These are phyloP conservation scores for Poterioochromonas sp. DNA, from an alignment of 352 stramenopile genomes.

Conservation along the genomic window DNA sequence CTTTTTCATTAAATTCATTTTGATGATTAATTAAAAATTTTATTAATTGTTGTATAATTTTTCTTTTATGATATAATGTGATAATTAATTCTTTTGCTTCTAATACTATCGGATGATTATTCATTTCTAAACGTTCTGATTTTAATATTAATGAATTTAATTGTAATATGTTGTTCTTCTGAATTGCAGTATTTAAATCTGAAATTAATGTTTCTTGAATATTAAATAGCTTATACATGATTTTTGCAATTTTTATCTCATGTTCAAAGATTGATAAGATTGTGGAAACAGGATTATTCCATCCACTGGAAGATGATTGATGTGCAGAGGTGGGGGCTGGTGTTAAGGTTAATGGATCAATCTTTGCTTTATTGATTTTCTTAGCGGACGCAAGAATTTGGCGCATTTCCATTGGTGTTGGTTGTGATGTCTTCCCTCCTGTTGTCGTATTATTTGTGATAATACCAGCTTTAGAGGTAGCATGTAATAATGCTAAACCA, in stretches of 20 bases:
- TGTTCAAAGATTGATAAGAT: constrained; percentile 1
- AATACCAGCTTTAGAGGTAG: too few species aligned
- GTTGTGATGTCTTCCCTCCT: not conserved
- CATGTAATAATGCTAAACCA: not conserved
- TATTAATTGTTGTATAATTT: constrained; percentile 7
- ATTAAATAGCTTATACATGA: constrained; percentile 14
- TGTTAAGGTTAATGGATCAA: too few species aligned
- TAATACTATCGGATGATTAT: not conserved
- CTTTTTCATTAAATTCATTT: constrained; percentile 2
- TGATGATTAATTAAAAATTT: constrained; percentile 6
- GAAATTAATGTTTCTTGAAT: constrained; percentile 2
- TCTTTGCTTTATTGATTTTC: too few species aligned
- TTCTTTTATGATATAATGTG: not conserved
- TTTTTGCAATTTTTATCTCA: constrained; percentile 22
- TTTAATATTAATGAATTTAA: constrained; percentile 17
- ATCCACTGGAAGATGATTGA: not conserved
- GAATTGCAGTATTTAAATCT: not conserved
- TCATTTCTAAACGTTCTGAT: constrained; percentile 8
- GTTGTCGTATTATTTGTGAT: too few species aligned
- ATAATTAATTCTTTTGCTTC: not conserved
- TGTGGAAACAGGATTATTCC: not conserved
- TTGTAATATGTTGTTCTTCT: not conserved
- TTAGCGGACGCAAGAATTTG: not conserved
- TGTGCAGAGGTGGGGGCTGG: not conserved
- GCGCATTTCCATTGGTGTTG: not conserved